phyloP scores from a whole-genome alignment of 345 rosid species.

The Balakata baccata region DNA sequence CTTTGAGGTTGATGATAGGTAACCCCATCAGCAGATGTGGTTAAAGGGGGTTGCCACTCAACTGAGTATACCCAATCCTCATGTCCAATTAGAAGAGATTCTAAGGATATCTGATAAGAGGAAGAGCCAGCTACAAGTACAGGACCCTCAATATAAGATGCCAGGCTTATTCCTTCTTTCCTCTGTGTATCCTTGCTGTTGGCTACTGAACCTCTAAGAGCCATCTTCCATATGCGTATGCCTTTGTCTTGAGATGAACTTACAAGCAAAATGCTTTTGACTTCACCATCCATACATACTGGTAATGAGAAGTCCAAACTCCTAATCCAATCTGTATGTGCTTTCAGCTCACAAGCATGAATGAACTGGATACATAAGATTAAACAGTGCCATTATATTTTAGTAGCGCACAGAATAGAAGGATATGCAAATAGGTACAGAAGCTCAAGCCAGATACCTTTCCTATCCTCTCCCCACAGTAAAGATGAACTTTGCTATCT shows the following conservation, averaged over 20 bases:
- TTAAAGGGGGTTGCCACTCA: slow-evolving; percentile 80
- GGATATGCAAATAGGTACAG: neutral
- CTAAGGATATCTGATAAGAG: slow-evolving; percentile 85
- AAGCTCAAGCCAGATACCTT: slow-evolving; percentile 45
- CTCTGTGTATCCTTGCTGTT: slow-evolving; percentile 32
- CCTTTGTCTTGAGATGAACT: slow-evolving; percentile 96
- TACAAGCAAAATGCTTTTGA: slow-evolving; percentile 61
- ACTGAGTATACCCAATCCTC: slow-evolving; percentile 99
- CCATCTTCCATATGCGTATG: slow-evolving; percentile 85
- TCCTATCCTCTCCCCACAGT: slow-evolving; percentile 64
- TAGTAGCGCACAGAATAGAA: neutral
- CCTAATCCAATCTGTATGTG: slow-evolving; percentile 92
- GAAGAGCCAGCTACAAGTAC: slow-evolving; percentile 54
- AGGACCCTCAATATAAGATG: slow-evolving; percentile 92
- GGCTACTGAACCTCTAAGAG: slow-evolving; percentile 32
- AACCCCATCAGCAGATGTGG: slow-evolving; percentile 25
- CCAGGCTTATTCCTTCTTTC: slow-evolving; percentile 59
- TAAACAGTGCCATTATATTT: slow-evolving; percentile 13
- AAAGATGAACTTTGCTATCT: slow-evolving; percentile 76
- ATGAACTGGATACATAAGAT: slow-evolving; percentile 48
- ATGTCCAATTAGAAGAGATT: slow-evolving; percentile 91
- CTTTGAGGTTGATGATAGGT: slow-evolving; percentile 60
- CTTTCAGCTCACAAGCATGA: slow-evolving; percentile 82
- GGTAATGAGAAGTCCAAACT: slow-evolving; percentile 97
- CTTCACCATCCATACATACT: slow-evolving; percentile 33